A percentile compares a stretch with the other conserved stretches of the same genome.
phyloP scores from a whole-genome alignment of 768 basidiomycete species.

The Clavulina sp. region DNA sequence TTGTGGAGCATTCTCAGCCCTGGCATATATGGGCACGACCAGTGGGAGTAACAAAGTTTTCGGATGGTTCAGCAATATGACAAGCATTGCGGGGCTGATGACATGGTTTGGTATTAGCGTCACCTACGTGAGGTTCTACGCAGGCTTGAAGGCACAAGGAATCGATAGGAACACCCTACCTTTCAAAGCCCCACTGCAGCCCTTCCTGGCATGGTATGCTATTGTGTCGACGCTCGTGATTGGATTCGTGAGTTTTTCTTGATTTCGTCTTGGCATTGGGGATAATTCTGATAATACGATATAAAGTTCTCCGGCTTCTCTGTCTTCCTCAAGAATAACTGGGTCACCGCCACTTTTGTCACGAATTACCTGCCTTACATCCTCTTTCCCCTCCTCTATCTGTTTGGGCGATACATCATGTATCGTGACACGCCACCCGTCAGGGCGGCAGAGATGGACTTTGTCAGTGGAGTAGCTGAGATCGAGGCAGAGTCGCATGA shows the following conservation, averaged over 20 bases:
- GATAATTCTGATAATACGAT: not conserved
- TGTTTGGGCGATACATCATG: slow-evolving; percentile 29
- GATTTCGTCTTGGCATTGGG: slow-evolving; percentile 8
- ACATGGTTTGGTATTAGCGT: slow-evolving; percentile 67
- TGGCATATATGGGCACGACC: slow-evolving; percentile 70
- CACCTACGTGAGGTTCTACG: slow-evolving; percentile 68
- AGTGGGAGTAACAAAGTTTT: slow-evolving; percentile 45
- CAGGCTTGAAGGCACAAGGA: slow-evolving; percentile 68
- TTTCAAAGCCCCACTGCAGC: slow-evolving; percentile 43
- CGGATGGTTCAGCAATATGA: slow-evolving; percentile 48
- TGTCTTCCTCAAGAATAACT: slow-evolving; percentile 16
- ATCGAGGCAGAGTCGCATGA: slow-evolving; percentile 19
- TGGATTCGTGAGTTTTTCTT: slow-evolving; percentile 13
- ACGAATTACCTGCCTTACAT: slow-evolving; percentile 57
- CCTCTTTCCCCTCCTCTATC: slow-evolving; percentile 60
- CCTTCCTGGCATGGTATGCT: slow-evolving; percentile 22
- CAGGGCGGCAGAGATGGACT: slow-evolving; percentile 63
- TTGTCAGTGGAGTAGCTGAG: slow-evolving; percentile 47
- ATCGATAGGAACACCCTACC: slow-evolving; percentile 55
- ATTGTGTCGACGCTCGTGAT: slow-evolving; percentile 18
- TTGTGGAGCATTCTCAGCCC: slow-evolving; percentile 44
- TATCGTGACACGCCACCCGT: slow-evolving; percentile 31
- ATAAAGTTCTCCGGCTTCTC: slow-evolving; percentile 30
- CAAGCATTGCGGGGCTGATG: slow-evolving; percentile 39
- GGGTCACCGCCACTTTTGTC: slow-evolving; percentile 51